A percentile compares a stretch with the other conserved stretches of the same genome.
Conservation (phyloP, 768 basidiomycete species). For the Russula olivacea region DNA sequence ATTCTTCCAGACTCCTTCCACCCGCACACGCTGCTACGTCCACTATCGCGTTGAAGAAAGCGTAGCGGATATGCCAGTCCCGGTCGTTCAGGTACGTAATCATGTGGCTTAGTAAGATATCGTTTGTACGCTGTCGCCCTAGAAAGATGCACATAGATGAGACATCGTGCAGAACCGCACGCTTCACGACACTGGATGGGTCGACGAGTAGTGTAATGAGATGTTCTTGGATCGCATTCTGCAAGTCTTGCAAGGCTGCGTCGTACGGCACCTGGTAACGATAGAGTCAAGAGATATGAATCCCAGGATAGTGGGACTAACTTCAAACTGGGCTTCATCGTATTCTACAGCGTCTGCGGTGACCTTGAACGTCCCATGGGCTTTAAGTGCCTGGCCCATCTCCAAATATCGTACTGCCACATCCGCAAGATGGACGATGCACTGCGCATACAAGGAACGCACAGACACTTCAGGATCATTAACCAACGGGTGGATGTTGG, state of each 20-base stretch:
- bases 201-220: conserved; percentile 84
- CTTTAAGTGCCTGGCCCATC: conserved; percentile 87
- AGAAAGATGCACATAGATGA: conserved; percentile 90
- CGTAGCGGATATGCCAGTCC: conserved; percentile 86
- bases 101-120: conserved; percentile 87
- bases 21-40: conserved; percentile 95
- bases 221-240: conserved; percentile 80
- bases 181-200: conserved; percentile 81
- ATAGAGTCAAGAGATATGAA: neutral
- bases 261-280: conserved; percentile 82
- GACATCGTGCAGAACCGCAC: conserved; percentile 82
- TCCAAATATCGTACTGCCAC: conserved; percentile 85
- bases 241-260: conserved; percentile 77
- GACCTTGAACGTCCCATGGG: conserved; percentile 67
- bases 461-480: conserved; percentile 83
- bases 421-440: conserved; percentile 78
- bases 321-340: conserved; percentile 79
- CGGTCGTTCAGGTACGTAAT: conserved; percentile 81
- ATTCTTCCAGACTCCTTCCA: conserved; percentile 86
- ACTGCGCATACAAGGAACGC: conserved; percentile 75
- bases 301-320: conserved; percentile 1
- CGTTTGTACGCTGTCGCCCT: conserved; percentile 88
- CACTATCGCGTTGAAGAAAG: conserved; percentile 94
- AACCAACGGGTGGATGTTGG: conserved; percentile 77
- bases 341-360: conserved; percentile 61